A percentile compares a stretch with the other conserved stretches of the same genome.
These are phyloP conservation scores for Candida quercuum DNA, from an alignment of 805 yeast genomes.

Conservation along the genomic window DNA sequence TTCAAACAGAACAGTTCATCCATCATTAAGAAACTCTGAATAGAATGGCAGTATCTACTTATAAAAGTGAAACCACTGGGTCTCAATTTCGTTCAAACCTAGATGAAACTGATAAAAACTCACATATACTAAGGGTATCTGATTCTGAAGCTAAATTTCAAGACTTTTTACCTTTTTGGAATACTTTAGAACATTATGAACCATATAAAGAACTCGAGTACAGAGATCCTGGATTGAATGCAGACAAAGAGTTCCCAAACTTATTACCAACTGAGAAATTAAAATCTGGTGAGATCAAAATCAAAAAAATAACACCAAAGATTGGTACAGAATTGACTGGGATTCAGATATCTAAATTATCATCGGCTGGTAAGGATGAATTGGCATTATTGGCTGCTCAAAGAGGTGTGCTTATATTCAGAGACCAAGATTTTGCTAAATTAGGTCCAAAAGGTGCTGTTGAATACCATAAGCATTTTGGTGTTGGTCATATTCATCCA, in stretches of 20 bases:
- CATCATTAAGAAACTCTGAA: background rate
- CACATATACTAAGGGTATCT: constrained; percentile 4
- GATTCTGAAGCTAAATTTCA: constrained; percentile 18
- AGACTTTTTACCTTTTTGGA: constrained; percentile 28
- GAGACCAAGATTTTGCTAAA: constrained; percentile 55
- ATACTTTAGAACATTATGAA: constrained; percentile 18
- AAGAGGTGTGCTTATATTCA: constrained; percentile 57
- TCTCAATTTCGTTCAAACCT: constrained; percentile 8
- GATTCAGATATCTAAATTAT: constrained; percentile 48
- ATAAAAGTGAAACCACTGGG: constrained; percentile 11
- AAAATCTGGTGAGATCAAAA: constrained; percentile 4
- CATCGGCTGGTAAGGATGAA: constrained; percentile 55
- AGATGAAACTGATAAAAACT: constrained; percentile 1
- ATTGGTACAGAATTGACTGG: constrained; percentile 58
- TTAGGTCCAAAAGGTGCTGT: constrained; percentile 36
- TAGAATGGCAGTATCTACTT: constrained; percentile 7
- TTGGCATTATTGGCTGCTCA: constrained; percentile 60
- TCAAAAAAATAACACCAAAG: constrained; percentile 40
- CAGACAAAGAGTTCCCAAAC: constrained; percentile 17
- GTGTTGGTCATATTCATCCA: constrained; percentile 64
- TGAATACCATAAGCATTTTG: constrained; percentile 56
- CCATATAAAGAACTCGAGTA: constrained; percentile 9
- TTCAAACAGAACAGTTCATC: background rate
- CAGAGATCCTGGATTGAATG: constrained; percentile 13
- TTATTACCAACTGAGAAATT: constrained; percentile 17